Conservation (phyloP, 2,329 filamentous ascomycete genomes). For the Stagonosporopsis rhizophila region DNA sequence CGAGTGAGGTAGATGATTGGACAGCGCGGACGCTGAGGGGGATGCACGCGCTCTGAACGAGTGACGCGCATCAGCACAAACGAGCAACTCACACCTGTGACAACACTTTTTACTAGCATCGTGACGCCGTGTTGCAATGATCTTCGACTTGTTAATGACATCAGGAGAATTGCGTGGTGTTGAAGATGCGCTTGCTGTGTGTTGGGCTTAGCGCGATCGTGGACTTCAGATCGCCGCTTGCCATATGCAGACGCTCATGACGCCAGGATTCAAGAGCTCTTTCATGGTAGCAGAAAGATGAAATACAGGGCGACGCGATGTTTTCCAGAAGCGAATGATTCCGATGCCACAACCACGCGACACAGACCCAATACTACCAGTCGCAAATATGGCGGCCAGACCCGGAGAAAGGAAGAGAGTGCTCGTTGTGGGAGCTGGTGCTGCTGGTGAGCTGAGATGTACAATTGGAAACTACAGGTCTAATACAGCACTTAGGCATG, state of each 20-base stretch:
- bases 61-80: constrained; percentile 11
- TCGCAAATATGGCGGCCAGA: constrained; percentile 40
- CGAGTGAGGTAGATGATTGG: constrained; percentile 29
- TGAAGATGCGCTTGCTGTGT: constrained; percentile 4
- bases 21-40: constrained; percentile 28
- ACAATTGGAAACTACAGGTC: background rate
- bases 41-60: constrained; percentile 18
- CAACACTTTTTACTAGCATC: background rate
- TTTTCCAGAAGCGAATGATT: constrained; percentile 1
- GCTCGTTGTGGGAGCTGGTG: constrained; percentile 50
- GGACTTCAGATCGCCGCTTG: constrained; percentile 23
- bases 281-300: constrained; percentile 20
- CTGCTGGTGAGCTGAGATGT: constrained; percentile 42
- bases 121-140: constrained; percentile 25
- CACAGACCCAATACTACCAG: constrained; percentile 41
- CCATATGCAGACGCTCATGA: constrained; percentile 41
- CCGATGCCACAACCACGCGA: constrained; percentile 33
- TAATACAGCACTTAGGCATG: constrained; percentile 53
- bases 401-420: constrained; percentile 47
- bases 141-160: constrained; percentile 13
- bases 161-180: constrained; percentile 4
- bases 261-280: constrained; percentile 34
- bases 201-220: constrained; percentile 23
- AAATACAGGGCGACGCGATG: constrained; percentile 4
- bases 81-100: background rate